These are phyloP conservation scores for Aspergillus ruber DNA, from an alignment of 2,329 filamentous ascomycete species.

Conservation along the genomic window DNA sequence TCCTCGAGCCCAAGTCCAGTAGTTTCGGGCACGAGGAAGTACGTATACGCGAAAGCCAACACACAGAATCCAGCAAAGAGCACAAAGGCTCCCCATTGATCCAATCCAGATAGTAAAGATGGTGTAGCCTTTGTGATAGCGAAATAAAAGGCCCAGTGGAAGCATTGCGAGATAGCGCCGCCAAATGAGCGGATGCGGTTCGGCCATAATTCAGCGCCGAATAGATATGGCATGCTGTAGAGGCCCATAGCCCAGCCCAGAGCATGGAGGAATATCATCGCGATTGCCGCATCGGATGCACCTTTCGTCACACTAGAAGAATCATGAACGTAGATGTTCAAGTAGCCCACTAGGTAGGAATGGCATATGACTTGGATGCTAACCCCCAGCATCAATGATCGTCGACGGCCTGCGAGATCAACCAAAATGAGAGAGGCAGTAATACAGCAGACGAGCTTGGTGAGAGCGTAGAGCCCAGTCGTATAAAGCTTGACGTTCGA, in stretches of 20 bases:
- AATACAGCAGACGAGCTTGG: slow-evolving; percentile 38
- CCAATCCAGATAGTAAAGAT: slow-evolving; percentile 16
- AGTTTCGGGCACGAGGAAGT: slow-evolving; percentile 32
- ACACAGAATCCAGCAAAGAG: slow-evolving; percentile 35
- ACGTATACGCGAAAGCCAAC: slow-evolving; percentile 33
- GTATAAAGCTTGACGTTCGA: slow-evolving; percentile 30
- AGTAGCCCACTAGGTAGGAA: slow-evolving; percentile 35
- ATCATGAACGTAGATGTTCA: slow-evolving; percentile 27
- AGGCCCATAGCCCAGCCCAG: slow-evolving; percentile 38
- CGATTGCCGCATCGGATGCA: slow-evolving; percentile 34
- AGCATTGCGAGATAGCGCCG: slow-evolving; percentile 29
- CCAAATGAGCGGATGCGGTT: slow-evolving; percentile 42
- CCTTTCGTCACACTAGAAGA: slow-evolving; percentile 12
- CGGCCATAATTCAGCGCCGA: slow-evolving; percentile 41
- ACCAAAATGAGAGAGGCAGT: slow-evolving; percentile 41
- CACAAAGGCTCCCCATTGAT: slow-evolving; percentile 34
- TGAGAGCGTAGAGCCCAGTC: slow-evolving; percentile 36
- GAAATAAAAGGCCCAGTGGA: slow-evolving; percentile 42
- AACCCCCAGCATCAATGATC: slow-evolving; percentile 31
- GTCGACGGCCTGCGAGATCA: slow-evolving; percentile 37
- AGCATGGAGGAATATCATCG: slow-evolving; percentile 40
- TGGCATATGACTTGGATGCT: slow-evolving; percentile 37
- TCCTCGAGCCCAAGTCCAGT: slow-evolving; percentile 34
- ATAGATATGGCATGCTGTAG: slow-evolving; percentile 38
- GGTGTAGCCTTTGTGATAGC: slow-evolving; percentile 32